phyloP scores from a whole-genome alignment of 2,329 filamentous ascomycete genomes.

The Thielaviopsis punctulata region DNA sequence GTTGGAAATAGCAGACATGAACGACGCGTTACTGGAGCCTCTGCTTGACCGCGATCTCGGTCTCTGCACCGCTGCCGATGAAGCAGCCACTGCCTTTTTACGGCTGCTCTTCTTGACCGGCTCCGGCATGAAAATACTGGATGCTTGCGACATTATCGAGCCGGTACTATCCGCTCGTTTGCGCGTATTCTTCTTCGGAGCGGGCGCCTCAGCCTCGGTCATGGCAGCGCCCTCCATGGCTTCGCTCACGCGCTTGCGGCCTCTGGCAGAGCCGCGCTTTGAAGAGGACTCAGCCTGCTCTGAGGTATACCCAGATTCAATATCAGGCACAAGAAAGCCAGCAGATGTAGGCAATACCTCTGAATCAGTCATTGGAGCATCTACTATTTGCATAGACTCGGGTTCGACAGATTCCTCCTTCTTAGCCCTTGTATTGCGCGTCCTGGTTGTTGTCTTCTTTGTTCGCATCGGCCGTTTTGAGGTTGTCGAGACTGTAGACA shows the following conservation, averaged over 20 bases:
- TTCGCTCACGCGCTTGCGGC: constrained; percentile 47
- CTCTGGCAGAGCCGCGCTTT: constrained; percentile 20
- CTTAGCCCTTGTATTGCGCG: constrained; percentile 23
- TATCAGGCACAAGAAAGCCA: neutral
- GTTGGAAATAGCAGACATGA: constrained; percentile 32
- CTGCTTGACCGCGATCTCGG: constrained; percentile 2
- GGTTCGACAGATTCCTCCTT: constrained; percentile 37
- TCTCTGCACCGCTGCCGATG: constrained; percentile 14
- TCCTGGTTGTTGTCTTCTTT: constrained; percentile 36
- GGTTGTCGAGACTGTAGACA: constrained; percentile 35
- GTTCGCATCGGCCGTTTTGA: constrained; percentile 25
- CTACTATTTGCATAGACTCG: constrained; percentile 11
- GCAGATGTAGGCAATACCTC: neutral
- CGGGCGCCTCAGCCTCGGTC: constrained; percentile 28
- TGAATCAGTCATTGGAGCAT: neutral
- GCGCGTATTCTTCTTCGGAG: constrained; percentile 41
- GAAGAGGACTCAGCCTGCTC: constrained; percentile 11
- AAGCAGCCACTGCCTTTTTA: constrained; percentile 28
- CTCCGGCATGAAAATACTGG: neutral
- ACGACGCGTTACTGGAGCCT: constrained; percentile 27
- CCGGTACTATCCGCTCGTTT: constrained; percentile 31
- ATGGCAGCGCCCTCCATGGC: constrained; percentile 33
- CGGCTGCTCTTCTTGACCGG: constrained; percentile 17
- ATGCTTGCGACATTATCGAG: constrained; percentile 16
- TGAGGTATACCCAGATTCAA: neutral